Conservation (phyloP, 768 basidiomycete genomes). For the Gymnopilus dilepis region DNA sequence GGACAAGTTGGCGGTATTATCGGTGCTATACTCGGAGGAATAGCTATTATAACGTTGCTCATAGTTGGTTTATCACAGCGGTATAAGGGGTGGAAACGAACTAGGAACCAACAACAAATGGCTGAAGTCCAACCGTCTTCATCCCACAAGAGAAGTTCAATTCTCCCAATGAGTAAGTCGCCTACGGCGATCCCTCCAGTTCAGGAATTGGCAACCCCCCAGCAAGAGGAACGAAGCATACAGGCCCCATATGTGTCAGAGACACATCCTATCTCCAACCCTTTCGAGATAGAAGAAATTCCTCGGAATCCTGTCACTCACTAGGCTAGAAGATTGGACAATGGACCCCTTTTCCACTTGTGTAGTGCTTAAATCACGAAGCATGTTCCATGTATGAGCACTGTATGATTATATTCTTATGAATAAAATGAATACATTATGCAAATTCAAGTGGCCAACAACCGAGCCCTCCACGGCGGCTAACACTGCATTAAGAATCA, state of each 20-base stretch:
- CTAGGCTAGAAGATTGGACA: background rate
- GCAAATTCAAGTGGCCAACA: no score
- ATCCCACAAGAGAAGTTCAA: background rate
- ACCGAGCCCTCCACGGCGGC: no score
- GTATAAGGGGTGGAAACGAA: background rate
- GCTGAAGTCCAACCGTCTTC: background rate
- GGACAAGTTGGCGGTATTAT: constrained; percentile 9
- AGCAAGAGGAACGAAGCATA: background rate
- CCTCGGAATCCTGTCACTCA: background rate
- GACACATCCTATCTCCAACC: background rate
- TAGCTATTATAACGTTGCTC: constrained; percentile 1
- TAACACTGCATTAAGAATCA: no score
- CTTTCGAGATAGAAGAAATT: background rate
- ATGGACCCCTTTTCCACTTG: no score
- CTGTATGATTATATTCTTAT: no score
- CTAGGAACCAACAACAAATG: background rate
- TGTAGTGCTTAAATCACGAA: no score
- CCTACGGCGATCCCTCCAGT: background rate
- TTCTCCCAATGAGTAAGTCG: background rate
- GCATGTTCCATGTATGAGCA: no score
- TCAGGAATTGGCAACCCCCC: background rate
- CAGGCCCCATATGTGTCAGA: background rate
- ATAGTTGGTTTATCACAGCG: constrained; percentile 6
- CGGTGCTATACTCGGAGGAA: constrained; percentile 12
- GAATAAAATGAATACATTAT: no score